Conservation (phyloP, 306 rosid genomes). For the Vicia faba region DNA sequence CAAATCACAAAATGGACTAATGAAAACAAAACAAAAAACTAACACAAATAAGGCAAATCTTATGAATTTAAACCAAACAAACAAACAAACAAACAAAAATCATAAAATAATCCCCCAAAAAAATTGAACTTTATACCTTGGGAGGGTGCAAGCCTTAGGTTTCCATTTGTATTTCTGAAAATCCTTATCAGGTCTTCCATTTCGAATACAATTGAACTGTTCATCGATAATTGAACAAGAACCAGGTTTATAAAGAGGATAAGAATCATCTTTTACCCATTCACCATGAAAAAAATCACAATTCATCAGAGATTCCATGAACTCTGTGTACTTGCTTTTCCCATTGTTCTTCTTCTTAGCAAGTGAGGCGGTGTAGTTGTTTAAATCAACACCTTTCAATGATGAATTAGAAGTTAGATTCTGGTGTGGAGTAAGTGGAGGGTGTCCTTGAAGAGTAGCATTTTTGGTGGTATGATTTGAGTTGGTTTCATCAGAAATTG, state of each 20-base stretch:
- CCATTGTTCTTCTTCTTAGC: constrained; percentile 45
- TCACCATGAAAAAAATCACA: constrained; percentile 83
- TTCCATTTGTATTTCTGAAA: constrained; percentile 81
- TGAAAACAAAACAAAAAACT: background rate
- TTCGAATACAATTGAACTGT: constrained; percentile 76
- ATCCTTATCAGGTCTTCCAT: constrained; percentile 81
- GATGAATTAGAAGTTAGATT: constrained; percentile 36
- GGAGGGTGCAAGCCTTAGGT: constrained; percentile 78
- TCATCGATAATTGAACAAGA: constrained; percentile 81
- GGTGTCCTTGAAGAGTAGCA: background rate
- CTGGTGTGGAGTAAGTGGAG: constrained; percentile 26
- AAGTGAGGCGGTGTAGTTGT: constrained; percentile 51
- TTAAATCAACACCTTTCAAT: constrained; percentile 24
- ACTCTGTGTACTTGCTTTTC: constrained; percentile 37
- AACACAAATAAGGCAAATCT: constrained; percentile 2
- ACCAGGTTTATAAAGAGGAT: constrained; percentile 75
- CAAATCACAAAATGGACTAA: background rate
- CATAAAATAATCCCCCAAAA: background rate
- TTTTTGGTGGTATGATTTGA: constrained; percentile 42
- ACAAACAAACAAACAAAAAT: background rate
- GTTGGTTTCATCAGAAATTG: constrained; percentile 21
- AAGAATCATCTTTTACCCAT: constrained; percentile 79
- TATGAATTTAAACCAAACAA: constrained; percentile 6
- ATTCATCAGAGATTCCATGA: constrained; percentile 58
- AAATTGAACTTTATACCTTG: constrained; percentile 53